A percentile compares a stretch with the other conserved stretches of the same genome.
Evolutionary conservation across 257 asterid genomes (phyloP).

Genomic region (Solanum pennellii): DNA sequence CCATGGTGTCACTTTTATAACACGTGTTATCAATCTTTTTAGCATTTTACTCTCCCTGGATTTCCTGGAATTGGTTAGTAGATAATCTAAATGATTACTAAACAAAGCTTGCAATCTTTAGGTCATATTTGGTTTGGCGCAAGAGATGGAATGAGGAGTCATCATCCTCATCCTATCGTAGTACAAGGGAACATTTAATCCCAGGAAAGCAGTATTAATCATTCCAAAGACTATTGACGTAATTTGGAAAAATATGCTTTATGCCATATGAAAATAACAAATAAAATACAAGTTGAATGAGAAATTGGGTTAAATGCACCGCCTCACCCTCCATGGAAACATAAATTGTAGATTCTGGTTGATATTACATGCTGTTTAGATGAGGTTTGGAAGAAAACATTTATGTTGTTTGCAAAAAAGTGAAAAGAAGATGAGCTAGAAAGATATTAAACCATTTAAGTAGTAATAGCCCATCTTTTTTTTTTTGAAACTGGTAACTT

Average conservation of each 20-base stretch:
- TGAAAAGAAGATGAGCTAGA: background rate
- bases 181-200: background rate
- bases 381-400: background rate
- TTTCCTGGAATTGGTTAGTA: background rate
- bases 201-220: background rate
- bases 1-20: background rate
- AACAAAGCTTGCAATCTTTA: background rate
- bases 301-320: background rate
- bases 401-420: background rate
- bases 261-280: background rate
- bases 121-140: background rate
- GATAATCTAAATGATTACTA: background rate
- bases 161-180: background rate
- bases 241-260: background rate
- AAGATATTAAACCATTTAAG: background rate
- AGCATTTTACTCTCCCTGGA: background rate
- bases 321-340: background rate
- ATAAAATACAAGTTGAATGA: background rate
- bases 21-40: background rate
- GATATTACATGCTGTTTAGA: background rate
- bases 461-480: too few species aligned
- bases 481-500: too few species aligned
- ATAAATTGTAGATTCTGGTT: background rate
- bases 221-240: background rate
- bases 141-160: background rate